Base-by-base conservation (phyloP, 2,329 filamentous ascomycete species). In the Dactylellina leptospora region DNA sequence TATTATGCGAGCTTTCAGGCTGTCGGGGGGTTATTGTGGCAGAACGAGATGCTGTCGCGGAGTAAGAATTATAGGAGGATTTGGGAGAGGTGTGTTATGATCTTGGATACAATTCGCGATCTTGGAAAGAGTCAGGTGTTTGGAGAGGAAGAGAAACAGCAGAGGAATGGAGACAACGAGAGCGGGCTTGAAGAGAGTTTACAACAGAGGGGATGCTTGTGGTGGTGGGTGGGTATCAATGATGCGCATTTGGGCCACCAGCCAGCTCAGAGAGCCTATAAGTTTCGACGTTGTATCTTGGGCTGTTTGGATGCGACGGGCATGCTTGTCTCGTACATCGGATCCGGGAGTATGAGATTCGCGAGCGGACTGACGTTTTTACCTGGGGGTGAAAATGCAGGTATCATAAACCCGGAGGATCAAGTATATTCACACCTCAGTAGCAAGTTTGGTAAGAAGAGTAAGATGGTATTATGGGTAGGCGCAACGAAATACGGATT, bases 361-460 rank as follows among this genome's bases (percentile, higher is more conserved):
- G 55, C 61, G 13, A 69, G 63, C 27, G 63, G 63, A 16, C 38
- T 69, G 38, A 44, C 44, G 22, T 53, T 69, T 33, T 33, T 69
- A 22, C 64, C 64, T 1, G 40, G 48, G 1, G 50, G 48, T 2
- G 38, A 70, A 22, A 48, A 27, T 13, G 11, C 61, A 28, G 64
- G 64, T 18, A 30, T 61, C 25, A 25, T 70, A 4, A 70, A 61
- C 44, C 3, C 38, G 6, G 20, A 20, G 20, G 55, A 70, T 70
- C 42, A 70, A 27, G 40, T 55, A 40, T 61, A 61, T 42, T 23
- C 45, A n/a, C 18, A 27, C 3, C 38, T 68, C 5, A 51, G 5
- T 6, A 23, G 45, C 0, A 47, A 27, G 27, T 2, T 4, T 13
- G 18, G 13, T 13, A 22, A 44, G 10, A 18, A 28, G n/a, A 25